phyloP scores from a whole-genome alignment of 2,329 filamentous ascomycete species.

The Aspergillus sp. region DNA sequence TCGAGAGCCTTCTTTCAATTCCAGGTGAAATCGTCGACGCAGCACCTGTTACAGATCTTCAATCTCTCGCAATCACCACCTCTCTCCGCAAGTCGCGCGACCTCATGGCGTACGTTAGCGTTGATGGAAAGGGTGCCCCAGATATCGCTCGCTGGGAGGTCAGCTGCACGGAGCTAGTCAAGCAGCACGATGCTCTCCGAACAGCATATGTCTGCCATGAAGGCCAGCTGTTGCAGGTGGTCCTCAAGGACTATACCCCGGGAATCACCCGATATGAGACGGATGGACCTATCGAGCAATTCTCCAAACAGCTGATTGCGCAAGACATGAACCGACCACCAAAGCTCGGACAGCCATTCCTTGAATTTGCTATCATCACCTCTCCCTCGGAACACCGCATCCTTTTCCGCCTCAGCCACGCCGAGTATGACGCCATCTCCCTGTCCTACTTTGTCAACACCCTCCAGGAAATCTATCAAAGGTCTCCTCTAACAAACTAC shows the following conservation, averaged over 20 bases:
- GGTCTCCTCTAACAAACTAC: not conserved
- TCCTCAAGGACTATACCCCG: constrained; percentile 3
- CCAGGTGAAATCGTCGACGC: not conserved
- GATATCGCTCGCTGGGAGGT: constrained; percentile 7
- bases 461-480: constrained; percentile 6
- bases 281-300: constrained; percentile 4
- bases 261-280: not conserved
- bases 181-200: constrained; percentile 5
- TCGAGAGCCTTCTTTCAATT: not conserved
- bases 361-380: constrained; percentile 9
- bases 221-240: constrained; percentile 1
- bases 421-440: constrained; percentile 12
- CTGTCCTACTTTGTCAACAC: constrained; percentile 12
- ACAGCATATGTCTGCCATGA: constrained; percentile 6
- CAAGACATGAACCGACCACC: constrained; percentile 8
- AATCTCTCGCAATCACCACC: constrained; percentile 3
- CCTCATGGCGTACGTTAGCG: constrained; percentile 9
- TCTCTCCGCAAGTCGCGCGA: constrained; percentile 10
- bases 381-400: not conserved
- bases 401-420: constrained; percentile 9
- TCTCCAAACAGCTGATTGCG: not conserved
- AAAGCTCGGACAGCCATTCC: constrained; percentile 9
- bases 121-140: constrained; percentile 1
- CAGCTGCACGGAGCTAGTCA: constrained; percentile 6
- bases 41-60: constrained; percentile 8